These are phyloP conservation scores for Geotrichum fermentans DNA, from an alignment of 1,139 yeast genomes.

Conservation along the genomic window DNA sequence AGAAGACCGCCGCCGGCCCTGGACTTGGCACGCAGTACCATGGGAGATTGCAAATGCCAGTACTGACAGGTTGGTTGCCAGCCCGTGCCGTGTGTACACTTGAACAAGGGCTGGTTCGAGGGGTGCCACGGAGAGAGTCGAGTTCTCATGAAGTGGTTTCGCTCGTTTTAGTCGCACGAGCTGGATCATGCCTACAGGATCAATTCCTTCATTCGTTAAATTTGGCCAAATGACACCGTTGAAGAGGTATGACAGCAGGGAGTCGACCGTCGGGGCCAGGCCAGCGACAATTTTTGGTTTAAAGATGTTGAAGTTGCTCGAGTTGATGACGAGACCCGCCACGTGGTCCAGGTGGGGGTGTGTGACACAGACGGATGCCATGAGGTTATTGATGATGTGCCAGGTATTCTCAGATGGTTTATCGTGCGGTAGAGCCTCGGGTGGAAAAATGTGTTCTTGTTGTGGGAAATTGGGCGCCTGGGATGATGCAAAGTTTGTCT, in stretches of 20 bases:
- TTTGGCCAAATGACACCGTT: conserved; percentile 83
- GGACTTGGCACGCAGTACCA: conserved; percentile 16
- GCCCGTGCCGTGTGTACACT: conserved; percentile 1
- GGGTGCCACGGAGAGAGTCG: background rate
- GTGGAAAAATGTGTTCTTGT: conserved; percentile 20
- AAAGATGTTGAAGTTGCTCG: conserved; percentile 50
- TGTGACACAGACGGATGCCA: conserved; percentile 54
- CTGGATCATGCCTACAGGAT: conserved; percentile 30
- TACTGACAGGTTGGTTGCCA: conserved; percentile 20
- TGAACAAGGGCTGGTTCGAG: conserved; percentile 3
- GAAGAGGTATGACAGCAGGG: conserved; percentile 55
- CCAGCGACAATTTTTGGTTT: conserved; percentile 50
- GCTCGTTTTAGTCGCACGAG: conserved; percentile 25
- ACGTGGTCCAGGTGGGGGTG: conserved; percentile 87
- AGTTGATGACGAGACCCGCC: conserved; percentile 61
- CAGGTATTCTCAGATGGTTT: conserved; percentile 35
- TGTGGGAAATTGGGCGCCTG: background rate
- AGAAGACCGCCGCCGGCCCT: conserved; percentile 15
- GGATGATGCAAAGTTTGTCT: conserved; percentile 4
- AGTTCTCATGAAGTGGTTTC: background rate
- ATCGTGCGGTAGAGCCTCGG: conserved; percentile 27
- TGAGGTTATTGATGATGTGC: conserved; percentile 31
- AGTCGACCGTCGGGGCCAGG: conserved; percentile 47
- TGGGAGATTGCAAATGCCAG: conserved; percentile 18
- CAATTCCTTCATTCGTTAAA: conserved; percentile 42